Conservation (phyloP, 192 early-diverging fungal species). For the Coemansia asiatica region DNA sequence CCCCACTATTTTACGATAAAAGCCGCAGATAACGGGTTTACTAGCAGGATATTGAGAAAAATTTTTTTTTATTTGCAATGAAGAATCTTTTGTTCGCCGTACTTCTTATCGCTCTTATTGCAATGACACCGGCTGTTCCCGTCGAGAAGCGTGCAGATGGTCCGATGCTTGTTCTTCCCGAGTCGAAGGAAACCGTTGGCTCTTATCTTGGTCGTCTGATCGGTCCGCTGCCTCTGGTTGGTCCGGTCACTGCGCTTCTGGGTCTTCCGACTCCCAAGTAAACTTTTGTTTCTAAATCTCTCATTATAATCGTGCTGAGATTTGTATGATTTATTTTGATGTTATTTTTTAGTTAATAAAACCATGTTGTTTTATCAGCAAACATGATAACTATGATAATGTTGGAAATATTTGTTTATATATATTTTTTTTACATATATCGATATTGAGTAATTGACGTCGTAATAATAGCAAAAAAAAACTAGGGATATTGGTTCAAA, state of each 20-base stretch:
- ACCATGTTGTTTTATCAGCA: slow-evolving; percentile 1
- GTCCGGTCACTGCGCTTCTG: slow-evolving; percentile 12
- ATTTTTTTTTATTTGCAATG: slow-evolving; percentile 20
- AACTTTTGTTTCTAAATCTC: not conserved
- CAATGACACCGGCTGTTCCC: slow-evolving; percentile 8
- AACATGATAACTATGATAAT: too few relatives aligned
- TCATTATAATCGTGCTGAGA: not conserved
- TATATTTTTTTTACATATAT: too few relatives aligned
- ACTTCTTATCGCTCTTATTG: slow-evolving; percentile 7
- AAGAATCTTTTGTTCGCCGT: slow-evolving; percentile 18
- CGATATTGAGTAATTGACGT: too few relatives aligned
- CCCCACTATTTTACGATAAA: too few relatives aligned
- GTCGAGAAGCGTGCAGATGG: slow-evolving; percentile 27
- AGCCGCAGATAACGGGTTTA: too few relatives aligned
- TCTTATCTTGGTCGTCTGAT: slow-evolving; percentile 27
- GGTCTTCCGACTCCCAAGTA: slow-evolving; percentile 32
- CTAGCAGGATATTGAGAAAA: too few relatives aligned
- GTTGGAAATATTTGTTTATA: too few relatives aligned
- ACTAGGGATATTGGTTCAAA: too few relatives aligned
- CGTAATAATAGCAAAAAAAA: too few relatives aligned
- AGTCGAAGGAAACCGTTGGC: slow-evolving; percentile 20
- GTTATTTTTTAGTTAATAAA: not conserved
- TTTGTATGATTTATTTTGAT: not conserved
- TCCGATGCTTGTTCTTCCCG: slow-evolving; percentile 25
- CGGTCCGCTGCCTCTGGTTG: slow-evolving; percentile 12